phyloP scores from a whole-genome alignment of 2,329 filamentous ascomycete genomes.

The Fusarium tupiense region DNA sequence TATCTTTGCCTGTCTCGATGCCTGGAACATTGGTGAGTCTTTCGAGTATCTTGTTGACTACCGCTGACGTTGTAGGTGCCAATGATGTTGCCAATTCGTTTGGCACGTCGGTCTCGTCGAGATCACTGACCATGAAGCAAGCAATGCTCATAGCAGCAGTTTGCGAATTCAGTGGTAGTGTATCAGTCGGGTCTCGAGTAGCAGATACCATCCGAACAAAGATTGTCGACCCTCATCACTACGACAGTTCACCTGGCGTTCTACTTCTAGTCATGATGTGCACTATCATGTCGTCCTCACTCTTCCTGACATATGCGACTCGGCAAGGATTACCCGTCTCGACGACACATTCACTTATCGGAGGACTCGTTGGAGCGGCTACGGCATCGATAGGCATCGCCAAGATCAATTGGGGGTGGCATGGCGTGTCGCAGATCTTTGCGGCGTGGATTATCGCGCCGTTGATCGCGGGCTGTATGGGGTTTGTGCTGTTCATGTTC shows the following conservation, averaged over 20 bases:
- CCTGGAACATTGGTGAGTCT: conserved; percentile 65
- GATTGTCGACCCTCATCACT: conserved; percentile 57
- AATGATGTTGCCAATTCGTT: conserved; percentile 81
- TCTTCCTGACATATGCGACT: conserved; percentile 64
- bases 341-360: conserved; percentile 64
- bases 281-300: conserved; percentile 59
- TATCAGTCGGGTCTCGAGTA: conserved; percentile 68
- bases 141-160: conserved; percentile 67
- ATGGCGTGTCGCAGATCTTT: conserved; percentile 52
- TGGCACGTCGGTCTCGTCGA: conserved; percentile 76
- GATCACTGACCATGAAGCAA: conserved; percentile 70
- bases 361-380: conserved; percentile 51
- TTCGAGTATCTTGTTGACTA: accelerated
- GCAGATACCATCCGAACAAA: conserved; percentile 69
- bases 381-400: conserved; percentile 49
- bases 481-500: conserved; percentile 46
- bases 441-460: conserved; percentile 52
- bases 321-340: conserved; percentile 62
- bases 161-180: conserved; percentile 69
- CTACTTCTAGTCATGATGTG: conserved; percentile 65
- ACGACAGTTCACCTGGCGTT: conserved; percentile 65
- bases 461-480: conserved; percentile 46
- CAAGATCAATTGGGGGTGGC: conserved; percentile 51
- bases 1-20: conserved; percentile 66
- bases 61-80: conserved; percentile 50